Percentiles rank a stretch among this genome's conserved stretches.
phyloP scores from a whole-genome alignment of 768 basidiomycete species.

The Inosperma sp. region DNA sequence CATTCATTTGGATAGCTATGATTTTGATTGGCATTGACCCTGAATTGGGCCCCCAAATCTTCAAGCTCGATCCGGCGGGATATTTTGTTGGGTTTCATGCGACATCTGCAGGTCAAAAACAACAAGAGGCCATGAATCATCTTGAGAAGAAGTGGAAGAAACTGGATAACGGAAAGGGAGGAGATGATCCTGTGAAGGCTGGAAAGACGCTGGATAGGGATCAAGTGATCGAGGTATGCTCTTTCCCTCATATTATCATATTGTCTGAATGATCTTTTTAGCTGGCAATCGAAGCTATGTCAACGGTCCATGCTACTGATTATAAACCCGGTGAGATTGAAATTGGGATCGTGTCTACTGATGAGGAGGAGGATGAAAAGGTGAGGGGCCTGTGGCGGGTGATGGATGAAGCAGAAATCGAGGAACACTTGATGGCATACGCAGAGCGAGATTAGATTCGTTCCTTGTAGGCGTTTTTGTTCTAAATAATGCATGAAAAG shows the following conservation, averaged over 20 bases:
- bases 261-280: conserved; percentile 25
- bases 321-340: conserved; percentile 96
- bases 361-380: conserved; percentile 68
- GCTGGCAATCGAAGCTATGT: conserved; percentile 94
- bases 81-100: conserved; percentile 99
- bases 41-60: conserved; percentile 91
- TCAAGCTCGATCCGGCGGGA: conserved; percentile 98
- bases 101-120: conserved; percentile 93
- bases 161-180: conserved; percentile 70
- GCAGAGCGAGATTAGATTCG: conserved; percentile 76
- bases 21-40: conserved; percentile 90
- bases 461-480: conserved; percentile 9
- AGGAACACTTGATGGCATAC: conserved; percentile 75
- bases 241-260: not conserved
- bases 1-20: conserved; percentile 60
- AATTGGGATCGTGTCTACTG: conserved; percentile 84
- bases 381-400: conserved; percentile 74
- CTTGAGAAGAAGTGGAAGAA: conserved; percentile 99
- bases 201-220: conserved; percentile 67
- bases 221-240: conserved; percentile 84
- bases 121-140: conserved; percentile 98
- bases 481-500: conserved; percentile 12
- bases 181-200: conserved; percentile 72
- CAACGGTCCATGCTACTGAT: conserved; percentile 90
- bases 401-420: conserved; percentile 72